Percentiles rank a stretch among this genome's conserved stretches.
phyloP scores from a whole-genome alignment of 208 protist species.

The Trypanosoma congolense region DNA sequence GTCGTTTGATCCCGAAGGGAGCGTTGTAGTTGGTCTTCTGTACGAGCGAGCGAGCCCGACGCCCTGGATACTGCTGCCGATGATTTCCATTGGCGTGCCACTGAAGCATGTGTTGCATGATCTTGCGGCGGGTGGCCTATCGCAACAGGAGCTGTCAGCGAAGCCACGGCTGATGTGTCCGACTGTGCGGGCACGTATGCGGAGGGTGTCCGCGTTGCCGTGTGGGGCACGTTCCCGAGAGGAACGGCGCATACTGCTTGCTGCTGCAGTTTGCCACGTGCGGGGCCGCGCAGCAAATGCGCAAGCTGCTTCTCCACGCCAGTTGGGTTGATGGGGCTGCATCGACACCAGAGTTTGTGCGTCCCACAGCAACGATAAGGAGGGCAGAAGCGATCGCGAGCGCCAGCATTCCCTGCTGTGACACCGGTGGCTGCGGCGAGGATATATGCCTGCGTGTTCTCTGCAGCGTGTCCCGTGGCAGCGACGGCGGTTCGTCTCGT shows the following conservation, averaged over 20 bases:
- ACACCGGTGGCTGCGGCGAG: not conserved
- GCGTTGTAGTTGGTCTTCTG: constrained; percentile 31
- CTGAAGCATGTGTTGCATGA: constrained; percentile 38
- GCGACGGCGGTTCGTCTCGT: not conserved
- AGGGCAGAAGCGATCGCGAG: no score
- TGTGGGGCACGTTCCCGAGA: constrained; percentile 55
- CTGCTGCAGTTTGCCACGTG: constrained; percentile 42
- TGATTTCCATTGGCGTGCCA: constrained; percentile 54
- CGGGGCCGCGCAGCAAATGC: constrained; percentile 28
- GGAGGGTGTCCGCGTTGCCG: no score
- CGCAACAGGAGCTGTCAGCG: not conserved
- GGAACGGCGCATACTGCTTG: constrained; percentile 63
- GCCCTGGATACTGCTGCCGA: constrained; percentile 58
- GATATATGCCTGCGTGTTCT: not conserved
- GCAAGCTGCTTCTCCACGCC: constrained; percentile 28
- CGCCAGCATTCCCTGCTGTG: no score
- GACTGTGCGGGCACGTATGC: no score
- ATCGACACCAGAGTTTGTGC: constrained; percentile 40
- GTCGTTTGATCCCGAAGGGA: constrained; percentile 52
- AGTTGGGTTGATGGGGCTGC: constrained; percentile 24
- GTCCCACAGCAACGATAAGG: constrained; percentile 4
- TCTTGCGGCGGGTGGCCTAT: constrained; percentile 14
- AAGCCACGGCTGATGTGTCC: no score
- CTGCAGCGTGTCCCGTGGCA: not conserved
- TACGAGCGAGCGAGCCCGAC: constrained; percentile 27